A percentile compares a stretch with the other conserved stretches of the same genome.
Conservation (phyloP, 106 monocot species). For the Dendrobium nobile region DNA sequence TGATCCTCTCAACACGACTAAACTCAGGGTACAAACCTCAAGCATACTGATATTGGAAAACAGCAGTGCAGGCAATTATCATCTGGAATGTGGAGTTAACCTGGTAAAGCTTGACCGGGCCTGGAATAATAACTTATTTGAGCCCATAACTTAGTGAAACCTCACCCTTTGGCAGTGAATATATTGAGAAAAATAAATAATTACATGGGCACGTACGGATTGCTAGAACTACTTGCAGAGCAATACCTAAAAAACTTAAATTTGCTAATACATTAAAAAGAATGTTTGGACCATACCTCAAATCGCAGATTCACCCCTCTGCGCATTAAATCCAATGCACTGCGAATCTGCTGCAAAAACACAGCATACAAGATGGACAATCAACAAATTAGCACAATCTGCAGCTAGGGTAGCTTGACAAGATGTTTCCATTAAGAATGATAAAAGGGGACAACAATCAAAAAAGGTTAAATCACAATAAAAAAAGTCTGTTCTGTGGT, state of each 20-base stretch:
- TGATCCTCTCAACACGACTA: not conserved
- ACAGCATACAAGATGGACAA: not conserved
- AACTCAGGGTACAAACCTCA: not conserved
- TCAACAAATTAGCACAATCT: not conserved
- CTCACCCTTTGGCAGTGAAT: not conserved
- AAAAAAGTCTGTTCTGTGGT: not conserved
- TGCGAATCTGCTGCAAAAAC: slow-evolving; percentile 18
- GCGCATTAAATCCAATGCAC: slow-evolving; percentile 32
- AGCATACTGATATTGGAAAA: not conserved
- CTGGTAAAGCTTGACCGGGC: not conserved
- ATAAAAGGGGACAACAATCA: not conserved
- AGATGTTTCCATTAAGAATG: not conserved
- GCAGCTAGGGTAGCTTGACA: not conserved
- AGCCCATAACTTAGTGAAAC: not conserved
- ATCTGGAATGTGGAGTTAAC: not conserved
- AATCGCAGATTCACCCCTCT: slow-evolving; percentile 28
- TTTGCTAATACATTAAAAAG: not conserved
- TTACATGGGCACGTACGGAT: not conserved
- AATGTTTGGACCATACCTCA: slow-evolving; percentile 17
- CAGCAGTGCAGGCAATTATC: not conserved
- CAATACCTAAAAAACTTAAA: not conserved
- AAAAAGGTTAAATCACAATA: not conserved
- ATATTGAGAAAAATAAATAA: not conserved
- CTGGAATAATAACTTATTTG: not conserved
- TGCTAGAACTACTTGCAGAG: not conserved